Percentiles rank a stretch among this genome's conserved stretches.
Conservation (phyloP, 805 yeast genomes). For the Lipomyces sp. region DNA sequence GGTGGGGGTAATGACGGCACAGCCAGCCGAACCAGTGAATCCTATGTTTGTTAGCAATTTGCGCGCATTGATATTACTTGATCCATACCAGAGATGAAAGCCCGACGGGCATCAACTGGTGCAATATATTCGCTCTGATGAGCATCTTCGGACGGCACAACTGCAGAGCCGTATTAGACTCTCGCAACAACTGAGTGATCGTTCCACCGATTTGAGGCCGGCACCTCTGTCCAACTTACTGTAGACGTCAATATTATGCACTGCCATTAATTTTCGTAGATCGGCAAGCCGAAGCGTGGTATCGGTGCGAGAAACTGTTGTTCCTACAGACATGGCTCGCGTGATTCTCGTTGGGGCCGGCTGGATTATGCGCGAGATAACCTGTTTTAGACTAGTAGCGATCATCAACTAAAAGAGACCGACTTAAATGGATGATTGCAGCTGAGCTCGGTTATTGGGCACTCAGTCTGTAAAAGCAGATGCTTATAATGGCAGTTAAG, state of each 20-base stretch:
- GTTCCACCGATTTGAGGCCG: neutral
- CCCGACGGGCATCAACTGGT: conserved; percentile 78
- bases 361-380: conserved; percentile 1
- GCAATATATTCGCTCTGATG: conserved; percentile 93
- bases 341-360: conserved; percentile 3
- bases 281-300: conserved; percentile 54
- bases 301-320: conserved; percentile 24
- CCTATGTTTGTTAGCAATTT: conserved; percentile 27
- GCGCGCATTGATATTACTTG: neutral
- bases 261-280: conserved; percentile 68
- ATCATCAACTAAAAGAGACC: neutral
- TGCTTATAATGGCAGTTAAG: neutral
- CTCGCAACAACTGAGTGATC: too few species aligned
- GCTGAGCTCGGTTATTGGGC: neutral
- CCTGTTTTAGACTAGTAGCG: neutral
- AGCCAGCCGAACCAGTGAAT: conserved; percentile 92
- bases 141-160: conserved; percentile 87
- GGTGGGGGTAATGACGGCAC: conserved; percentile 75
- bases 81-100: conserved; percentile 67
- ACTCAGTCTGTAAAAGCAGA: neutral
- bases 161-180: conserved; percentile 15
- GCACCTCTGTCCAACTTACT: conserved; percentile 30
- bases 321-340: conserved; percentile 19
- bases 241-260: conserved; percentile 70
- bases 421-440: neutral